Percentiles rank a stretch among this genome's conserved stretches.
Conservation (phyloP, 2,329 filamentous ascomycete genomes). For the Thielaviopsis punctulata region DNA sequence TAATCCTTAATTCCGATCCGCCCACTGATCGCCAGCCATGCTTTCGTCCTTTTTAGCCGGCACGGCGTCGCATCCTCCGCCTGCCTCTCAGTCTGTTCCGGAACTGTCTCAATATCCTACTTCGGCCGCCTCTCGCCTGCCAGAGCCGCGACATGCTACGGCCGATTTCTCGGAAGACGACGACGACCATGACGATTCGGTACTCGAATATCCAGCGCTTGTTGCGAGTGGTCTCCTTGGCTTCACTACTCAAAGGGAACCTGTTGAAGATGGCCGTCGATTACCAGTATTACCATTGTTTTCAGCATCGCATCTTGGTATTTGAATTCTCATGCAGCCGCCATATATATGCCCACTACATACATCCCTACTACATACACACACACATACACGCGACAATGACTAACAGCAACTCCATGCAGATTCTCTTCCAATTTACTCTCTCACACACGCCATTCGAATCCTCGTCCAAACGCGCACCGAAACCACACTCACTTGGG, state of each 20-base stretch:
- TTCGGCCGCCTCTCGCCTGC: conserved; percentile 3
- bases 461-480: conserved; percentile 68
- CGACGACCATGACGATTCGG: conserved; percentile 31
- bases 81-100: conserved; percentile 7
- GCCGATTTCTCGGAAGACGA: conserved; percentile 50
- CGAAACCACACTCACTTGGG: conserved; percentile 86
- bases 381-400: too few species aligned
- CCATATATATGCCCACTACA: background rate
- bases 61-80: background rate
- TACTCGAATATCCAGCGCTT: conserved; percentile 16
- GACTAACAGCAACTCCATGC: conserved; percentile 15
- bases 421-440: conserved; percentile 82
- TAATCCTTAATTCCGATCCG: background rate
- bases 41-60: conserved; percentile 5
- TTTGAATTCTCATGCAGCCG: background rate
- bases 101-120: conserved; percentile 5
- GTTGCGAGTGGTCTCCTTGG: conserved; percentile 20
- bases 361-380: too few species aligned
- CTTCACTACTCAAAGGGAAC: conserved; percentile 12
- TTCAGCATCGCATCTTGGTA: conserved; percentile 61
- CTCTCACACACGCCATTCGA: conserved; percentile 76
- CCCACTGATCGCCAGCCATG: background rate
- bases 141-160: conserved; percentile 33
- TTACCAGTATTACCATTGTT: conserved; percentile 54
- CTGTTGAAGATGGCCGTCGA: conserved; percentile 12